Evolutionary conservation across 441 rosid species (phyloP).

Genomic region (Gossypium aridum): DNA sequence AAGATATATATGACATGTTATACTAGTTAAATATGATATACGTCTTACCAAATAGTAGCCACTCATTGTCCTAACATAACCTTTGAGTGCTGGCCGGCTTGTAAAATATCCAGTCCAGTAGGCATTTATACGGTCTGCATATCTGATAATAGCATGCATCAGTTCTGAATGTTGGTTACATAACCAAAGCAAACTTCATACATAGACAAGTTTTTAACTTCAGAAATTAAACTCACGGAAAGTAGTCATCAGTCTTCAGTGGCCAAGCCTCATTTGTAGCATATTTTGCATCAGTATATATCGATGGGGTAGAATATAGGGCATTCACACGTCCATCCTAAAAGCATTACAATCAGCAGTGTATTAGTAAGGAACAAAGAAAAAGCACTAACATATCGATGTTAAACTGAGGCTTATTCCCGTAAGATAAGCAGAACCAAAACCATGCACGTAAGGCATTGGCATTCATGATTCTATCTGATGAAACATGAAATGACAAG

Average conservation of each 20-base stretch:
- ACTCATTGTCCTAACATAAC: constrained; percentile 45
- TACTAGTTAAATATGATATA: background rate
- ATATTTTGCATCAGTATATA: constrained; percentile 50
- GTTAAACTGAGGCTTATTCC: background rate
- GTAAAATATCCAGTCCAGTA: constrained; percentile 60
- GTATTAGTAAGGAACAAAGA: constrained; percentile 7
- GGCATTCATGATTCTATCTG: background rate
- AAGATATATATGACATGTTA: background rate
- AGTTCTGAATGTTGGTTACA: constrained; percentile 2
- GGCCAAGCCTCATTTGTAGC: constrained; percentile 44
- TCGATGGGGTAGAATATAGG: constrained; percentile 46
- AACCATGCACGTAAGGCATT: background rate
- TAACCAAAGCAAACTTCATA: background rate
- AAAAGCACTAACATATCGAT: background rate
- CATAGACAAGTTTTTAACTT: background rate
- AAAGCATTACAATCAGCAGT: background rate
- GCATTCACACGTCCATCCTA: constrained; percentile 60
- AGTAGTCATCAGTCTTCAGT: constrained; percentile 42
- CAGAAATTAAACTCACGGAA: constrained; percentile 35
- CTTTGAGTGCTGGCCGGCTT: constrained; percentile 42
- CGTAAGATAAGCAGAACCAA: background rate
- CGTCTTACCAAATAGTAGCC: constrained; percentile 39
- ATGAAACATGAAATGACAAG: background rate
- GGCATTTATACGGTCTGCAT: constrained; percentile 44
- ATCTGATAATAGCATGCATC: constrained; percentile 25